Evolutionary conservation across 768 basidiomycete genomes (phyloP), one percentile per base, ranked within the genome.

Genomic region (Dacryopinax primogenitus): DNA sequence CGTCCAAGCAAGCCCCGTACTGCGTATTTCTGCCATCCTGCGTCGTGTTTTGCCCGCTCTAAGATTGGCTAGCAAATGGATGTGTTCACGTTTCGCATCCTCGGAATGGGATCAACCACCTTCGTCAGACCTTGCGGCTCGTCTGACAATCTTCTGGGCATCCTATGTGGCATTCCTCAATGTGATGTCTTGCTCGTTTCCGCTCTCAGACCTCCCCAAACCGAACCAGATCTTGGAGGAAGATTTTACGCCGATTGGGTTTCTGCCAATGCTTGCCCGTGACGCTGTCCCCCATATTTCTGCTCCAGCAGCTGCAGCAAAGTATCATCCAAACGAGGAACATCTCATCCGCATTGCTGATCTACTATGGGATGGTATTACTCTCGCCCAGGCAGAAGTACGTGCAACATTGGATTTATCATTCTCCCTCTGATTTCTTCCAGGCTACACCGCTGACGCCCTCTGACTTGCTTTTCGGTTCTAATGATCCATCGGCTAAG

Each of bases 281-380:
- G 71, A 63, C 1, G 67, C 64, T 18, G 62, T 64, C 32, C 69
- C n/a, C n/a, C n/a, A 76, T 66, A 70, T 4, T 33, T 6, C 7
- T 6, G 73, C 47, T 63, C 69, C 65, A 26, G 67, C 65, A 32
- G 32, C 61, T 32, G 69, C 64, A 39, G 58, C 66, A 28, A 73
- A 73, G 33, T 82, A 83, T 0, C 87, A 98, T 76, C 96, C 96
- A 7, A 98, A 99, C 70, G 93, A 90, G 66, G 92, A 95, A 77
- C 90, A 94, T 70, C 76, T 99, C 44, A 94, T 97, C 91, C 81
- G 96, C 68, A 88, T 99, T 66, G 80, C 83, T 51, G 95, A 96
- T 75, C 77, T 96, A 41, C 77, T 93, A 58, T 76, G 80, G 15
- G 92, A 96, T 71, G 87, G 86, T 0, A 79, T 76, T 67, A 73